Evolutionary conservation across 495 filamentous ascomycete genomes (phyloP).

Genomic region (Penicillium mononematosum): DNA sequence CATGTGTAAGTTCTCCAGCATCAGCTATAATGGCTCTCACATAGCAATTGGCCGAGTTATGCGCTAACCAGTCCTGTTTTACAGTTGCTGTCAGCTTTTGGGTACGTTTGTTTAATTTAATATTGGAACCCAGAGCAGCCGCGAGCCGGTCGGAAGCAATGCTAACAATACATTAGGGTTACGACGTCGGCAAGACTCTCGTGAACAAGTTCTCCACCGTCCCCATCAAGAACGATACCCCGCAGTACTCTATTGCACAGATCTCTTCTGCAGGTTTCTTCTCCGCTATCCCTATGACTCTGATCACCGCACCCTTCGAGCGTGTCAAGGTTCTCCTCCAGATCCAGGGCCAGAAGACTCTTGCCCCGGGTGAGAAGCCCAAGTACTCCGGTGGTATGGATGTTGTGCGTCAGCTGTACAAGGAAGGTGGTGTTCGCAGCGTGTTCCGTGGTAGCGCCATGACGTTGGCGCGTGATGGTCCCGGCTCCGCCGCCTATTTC

Average conservation of each 20-base stretch:
- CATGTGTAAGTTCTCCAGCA: conserved; percentile 76
- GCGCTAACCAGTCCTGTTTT: conserved; percentile 9
- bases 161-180: conserved; percentile 58
- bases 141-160: conserved; percentile 1
- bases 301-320: conserved; percentile 97
- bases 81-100: conserved; percentile 97
- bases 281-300: conserved; percentile 94
- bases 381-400: conserved; percentile 87
- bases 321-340: conserved; percentile 98
- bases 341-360: conserved; percentile 88
- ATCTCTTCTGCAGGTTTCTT: conserved; percentile 94
- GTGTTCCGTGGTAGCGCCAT: conserved; percentile 90
- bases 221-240: conserved; percentile 57
- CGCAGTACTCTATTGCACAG: conserved; percentile 74
- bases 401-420: conserved; percentile 94
- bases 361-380: conserved; percentile 85
- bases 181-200: conserved; percentile 89
- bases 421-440: conserved; percentile 82
- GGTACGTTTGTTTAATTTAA: conserved; percentile 30
- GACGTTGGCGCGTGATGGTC: conserved; percentile 90
- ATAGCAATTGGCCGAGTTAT: neutral
- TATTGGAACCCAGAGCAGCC: neutral
- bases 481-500: conserved; percentile 92
- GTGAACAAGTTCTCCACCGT: conserved; percentile 68
- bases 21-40: conserved; percentile 4